phyloP scores from a whole-genome alignment of 2,329 filamentous ascomycete genomes.

The Periconia macrospinosa region DNA sequence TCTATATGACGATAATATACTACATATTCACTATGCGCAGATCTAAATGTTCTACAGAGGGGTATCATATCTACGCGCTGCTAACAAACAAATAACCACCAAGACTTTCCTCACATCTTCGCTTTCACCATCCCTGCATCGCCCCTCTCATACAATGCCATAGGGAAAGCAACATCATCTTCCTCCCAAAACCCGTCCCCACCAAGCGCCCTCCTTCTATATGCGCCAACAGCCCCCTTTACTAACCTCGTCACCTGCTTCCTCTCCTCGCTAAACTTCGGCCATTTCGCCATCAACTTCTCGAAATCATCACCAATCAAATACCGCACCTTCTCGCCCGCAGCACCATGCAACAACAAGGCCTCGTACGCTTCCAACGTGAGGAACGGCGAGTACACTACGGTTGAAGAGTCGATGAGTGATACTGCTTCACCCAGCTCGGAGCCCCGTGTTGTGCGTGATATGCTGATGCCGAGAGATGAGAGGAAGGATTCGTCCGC shows the following conservation, averaged over 20 bases:
- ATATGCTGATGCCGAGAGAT: slow-evolving; percentile 19
- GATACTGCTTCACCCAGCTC: slow-evolving; percentile 26
- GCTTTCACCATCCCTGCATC: slow-evolving; percentile 3
- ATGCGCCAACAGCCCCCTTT: slow-evolving; percentile 12
- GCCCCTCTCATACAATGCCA: slow-evolving; percentile 26
- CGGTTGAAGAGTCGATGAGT: slow-evolving; percentile 20
- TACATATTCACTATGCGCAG: too few species aligned
- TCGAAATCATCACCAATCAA: slow-evolving; percentile 34
- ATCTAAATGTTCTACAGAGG: too few species aligned
- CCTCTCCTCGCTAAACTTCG: slow-evolving; percentile 27
- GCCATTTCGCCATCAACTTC: slow-evolving; percentile 29
- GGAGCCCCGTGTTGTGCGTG: slow-evolving; percentile 26
- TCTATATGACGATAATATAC: too few species aligned
- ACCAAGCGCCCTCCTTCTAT: slow-evolving; percentile 19
- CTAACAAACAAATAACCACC: too few species aligned
- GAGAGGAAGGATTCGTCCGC: slow-evolving; percentile 26
- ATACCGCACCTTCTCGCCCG: slow-evolving; percentile 10
- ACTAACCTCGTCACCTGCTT: slow-evolving; percentile 22
- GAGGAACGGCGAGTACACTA: slow-evolving; percentile 33
- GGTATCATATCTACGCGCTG: too few species aligned
- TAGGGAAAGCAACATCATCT: slow-evolving; percentile 29
- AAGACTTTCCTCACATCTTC: too few species aligned
- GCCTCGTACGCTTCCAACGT: slow-evolving; percentile 25
- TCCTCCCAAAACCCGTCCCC: slow-evolving; percentile 27
- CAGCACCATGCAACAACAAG: slow-evolving; percentile 1